These are phyloP conservation scores for Clarireedia paspali DNA, from an alignment of 2,329 filamentous ascomycete genomes.

Conservation along the genomic window DNA sequence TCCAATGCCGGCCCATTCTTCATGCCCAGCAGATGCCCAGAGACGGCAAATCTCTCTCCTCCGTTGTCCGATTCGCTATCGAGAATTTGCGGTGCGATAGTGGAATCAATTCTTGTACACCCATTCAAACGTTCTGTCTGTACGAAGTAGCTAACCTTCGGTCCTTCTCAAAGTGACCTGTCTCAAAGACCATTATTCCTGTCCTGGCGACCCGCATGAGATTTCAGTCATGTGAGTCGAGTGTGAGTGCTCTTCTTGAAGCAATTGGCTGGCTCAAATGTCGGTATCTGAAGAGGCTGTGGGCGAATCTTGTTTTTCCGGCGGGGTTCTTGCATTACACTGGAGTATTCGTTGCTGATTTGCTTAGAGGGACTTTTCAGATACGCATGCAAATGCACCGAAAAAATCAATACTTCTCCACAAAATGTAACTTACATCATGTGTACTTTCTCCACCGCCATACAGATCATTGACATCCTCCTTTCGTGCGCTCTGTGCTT, in stretches of 20 bases:
- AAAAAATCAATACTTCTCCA: slow-evolving; percentile 3
- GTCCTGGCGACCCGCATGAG: slow-evolving; percentile 24
- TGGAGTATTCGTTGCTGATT: neutral
- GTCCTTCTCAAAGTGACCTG: slow-evolving; percentile 18
- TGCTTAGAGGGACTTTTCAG: neutral
- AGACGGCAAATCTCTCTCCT: neutral
- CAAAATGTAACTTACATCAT: slow-evolving; percentile 9
- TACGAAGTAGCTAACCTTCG: neutral
- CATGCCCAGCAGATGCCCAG: neutral
- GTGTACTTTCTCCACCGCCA: slow-evolving; percentile 2
- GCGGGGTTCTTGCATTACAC: neutral
- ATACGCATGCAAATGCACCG: neutral
- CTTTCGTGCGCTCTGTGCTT: neutral
- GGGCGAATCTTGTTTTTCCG: slow-evolving; percentile 2
- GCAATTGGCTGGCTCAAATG: slow-evolving; percentile 16
- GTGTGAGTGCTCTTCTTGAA: slow-evolving; percentile 21
- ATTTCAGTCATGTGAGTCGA: slow-evolving; percentile 26
- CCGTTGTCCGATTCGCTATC: neutral
- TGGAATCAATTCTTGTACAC: neutral
- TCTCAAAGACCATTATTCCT: slow-evolving; percentile 6
- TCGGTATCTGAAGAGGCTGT: neutral
- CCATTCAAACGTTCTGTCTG: slow-evolving; percentile 1
- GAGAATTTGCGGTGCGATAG: neutral
- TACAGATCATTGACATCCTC: slow-evolving; percentile 1
- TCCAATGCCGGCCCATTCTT: neutral